phyloP scores from a whole-genome alignment of 208 protist genomes.

The Acanthamoeba royreba region DNA sequence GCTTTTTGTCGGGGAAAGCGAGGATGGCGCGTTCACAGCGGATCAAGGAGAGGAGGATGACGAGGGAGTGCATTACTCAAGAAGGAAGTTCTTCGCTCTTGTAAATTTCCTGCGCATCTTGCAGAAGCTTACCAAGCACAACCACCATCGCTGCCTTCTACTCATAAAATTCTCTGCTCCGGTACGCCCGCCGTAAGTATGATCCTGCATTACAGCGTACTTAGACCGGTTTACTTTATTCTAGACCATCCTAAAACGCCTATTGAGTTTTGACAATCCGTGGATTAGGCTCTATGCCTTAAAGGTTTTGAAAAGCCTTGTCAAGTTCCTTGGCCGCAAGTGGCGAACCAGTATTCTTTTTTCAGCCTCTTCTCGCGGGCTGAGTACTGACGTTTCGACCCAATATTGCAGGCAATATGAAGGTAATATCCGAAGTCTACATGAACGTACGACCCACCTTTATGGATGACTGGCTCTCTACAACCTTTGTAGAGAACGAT shows the following conservation, averaged over 20 bases:
- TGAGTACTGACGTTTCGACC: no score
- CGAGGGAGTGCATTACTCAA: neutral
- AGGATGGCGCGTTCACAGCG: no score
- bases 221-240: no score
- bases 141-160: neutral
- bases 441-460: constrained; percentile 1
- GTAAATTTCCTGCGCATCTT: constrained; percentile 44
- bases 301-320: constrained; percentile 9
- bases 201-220: no score
- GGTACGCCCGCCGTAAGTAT: no score
- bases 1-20: neutral
- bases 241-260: constrained; percentile 20
- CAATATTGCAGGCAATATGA: constrained; percentile 52
- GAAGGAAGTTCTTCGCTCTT: constrained; percentile 26
- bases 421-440: constrained; percentile 43
- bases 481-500: constrained; percentile 21
- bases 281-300: constrained; percentile 11
- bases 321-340: constrained; percentile 39
- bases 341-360: constrained; percentile 35
- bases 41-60: neutral
- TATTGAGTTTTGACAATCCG: neutral
- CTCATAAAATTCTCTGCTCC: constrained; percentile 12
- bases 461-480: constrained; percentile 48
- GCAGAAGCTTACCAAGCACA: constrained; percentile 15
- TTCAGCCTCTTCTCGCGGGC: no score